These are phyloP conservation scores for Diplotaxis tenuifolia DNA, from an alignment of 345 rosid genomes.

Conservation along the genomic window DNA sequence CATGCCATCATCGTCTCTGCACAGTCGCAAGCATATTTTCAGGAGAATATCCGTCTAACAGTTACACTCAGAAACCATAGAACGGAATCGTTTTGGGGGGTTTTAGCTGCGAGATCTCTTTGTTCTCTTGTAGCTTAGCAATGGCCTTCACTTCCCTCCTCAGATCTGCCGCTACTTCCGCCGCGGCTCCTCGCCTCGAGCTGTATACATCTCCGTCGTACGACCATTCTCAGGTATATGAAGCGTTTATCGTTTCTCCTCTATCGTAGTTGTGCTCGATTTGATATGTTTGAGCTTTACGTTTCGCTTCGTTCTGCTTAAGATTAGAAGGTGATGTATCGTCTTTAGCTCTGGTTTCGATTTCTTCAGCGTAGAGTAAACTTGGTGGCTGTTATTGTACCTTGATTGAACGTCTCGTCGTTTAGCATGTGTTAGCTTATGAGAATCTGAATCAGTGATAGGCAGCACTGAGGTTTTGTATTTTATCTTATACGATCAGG, in stretches of 20 bases:
- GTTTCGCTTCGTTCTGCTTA: conserved; percentile 3
- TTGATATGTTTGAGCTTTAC: not conserved
- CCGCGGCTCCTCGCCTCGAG: conserved; percentile 39
- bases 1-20: not conserved
- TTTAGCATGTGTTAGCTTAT: not conserved
- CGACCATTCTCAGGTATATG: conserved; percentile 56
- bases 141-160: conserved; percentile 68
- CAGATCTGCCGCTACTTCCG: conserved; percentile 55
- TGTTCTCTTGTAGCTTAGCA: conserved; percentile 2
- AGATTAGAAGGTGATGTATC: not conserved
- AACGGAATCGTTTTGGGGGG: not conserved
- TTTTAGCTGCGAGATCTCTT: conserved; percentile 5
- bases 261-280: not conserved
- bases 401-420: not conserved
- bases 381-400: not conserved
- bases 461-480: not conserved
- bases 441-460: not conserved
- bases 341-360: not conserved
- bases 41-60: conserved; percentile 21
- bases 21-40: conserved; percentile 14
- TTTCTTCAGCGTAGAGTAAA: not conserved
- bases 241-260: not conserved
- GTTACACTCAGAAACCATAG: conserved; percentile 6
- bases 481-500: conserved; percentile 33
- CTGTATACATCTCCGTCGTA: conserved; percentile 37